Evolutionary conservation across 176 grass and related monocot genomes (phyloP).

Genomic region (Calamus simplicifolius): DNA sequence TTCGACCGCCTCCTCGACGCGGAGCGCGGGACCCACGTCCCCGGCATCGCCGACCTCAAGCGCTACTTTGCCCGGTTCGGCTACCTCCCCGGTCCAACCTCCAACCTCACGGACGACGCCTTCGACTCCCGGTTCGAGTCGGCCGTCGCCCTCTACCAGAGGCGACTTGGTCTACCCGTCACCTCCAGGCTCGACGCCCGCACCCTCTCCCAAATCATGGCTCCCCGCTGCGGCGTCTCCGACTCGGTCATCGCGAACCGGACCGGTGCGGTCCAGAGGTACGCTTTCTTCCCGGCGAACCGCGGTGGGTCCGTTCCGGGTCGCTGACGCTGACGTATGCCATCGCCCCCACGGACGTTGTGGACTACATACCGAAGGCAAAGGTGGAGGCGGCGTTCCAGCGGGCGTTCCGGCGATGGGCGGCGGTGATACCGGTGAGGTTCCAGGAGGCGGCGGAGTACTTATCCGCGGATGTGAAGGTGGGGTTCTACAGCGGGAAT

Average conservation of each 20-base stretch:
- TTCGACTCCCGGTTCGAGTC: conserved; percentile 67
- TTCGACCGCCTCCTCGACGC: conserved; percentile 42
- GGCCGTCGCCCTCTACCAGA: conserved; percentile 61
- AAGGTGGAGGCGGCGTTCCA: conserved; percentile 47
- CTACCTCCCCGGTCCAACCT: conserved; percentile 31
- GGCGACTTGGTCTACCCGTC: conserved; percentile 40
- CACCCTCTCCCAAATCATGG: conserved; percentile 57
- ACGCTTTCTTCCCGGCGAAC: conserved; percentile 62
- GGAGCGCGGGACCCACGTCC: conserved; percentile 39
- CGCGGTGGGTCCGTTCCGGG: conserved; percentile 49
- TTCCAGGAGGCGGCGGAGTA: conserved; percentile 55
- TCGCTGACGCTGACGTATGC: conserved; percentile 64
- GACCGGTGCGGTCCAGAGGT: neutral
- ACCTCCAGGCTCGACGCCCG: conserved; percentile 44
- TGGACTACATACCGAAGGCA: conserved; percentile 39
- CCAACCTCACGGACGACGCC: conserved; percentile 29
- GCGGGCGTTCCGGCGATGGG: conserved; percentile 74
- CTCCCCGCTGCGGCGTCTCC: conserved; percentile 64
- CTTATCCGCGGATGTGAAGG: conserved; percentile 50
- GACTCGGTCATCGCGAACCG: conserved; percentile 29
- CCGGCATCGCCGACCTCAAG: conserved; percentile 54
- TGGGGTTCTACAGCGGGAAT: conserved; percentile 60
- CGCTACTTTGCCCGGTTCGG: conserved; percentile 70
- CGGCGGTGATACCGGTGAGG: conserved; percentile 54
- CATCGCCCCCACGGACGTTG: conserved; percentile 35